Evolutionary conservation across 1,139 yeast genomes (phyloP).

Genomic region (Nakaseomyces glabratus): DNA sequence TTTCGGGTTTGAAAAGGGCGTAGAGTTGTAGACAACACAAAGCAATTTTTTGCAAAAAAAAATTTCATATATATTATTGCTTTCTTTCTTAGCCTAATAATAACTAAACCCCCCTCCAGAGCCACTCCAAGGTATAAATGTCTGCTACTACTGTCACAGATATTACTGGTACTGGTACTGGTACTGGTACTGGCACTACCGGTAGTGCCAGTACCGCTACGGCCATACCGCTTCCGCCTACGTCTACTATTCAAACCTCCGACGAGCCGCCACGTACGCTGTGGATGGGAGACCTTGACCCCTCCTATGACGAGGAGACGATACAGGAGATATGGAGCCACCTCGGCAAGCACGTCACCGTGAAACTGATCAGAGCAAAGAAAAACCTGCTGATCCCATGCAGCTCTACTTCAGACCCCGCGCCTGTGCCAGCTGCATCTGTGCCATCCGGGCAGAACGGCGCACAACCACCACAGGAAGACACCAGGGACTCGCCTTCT

Average conservation of each 20-base stretch:
- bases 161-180: background rate
- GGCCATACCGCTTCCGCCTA: constrained; percentile 12
- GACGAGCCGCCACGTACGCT: constrained; percentile 46
- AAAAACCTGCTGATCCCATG: constrained; percentile 30
- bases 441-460: constrained; percentile 17
- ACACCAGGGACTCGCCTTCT: background rate
- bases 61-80: too few relatives aligned
- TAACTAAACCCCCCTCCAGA: too few relatives aligned
- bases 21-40: too few relatives aligned
- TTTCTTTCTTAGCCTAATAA: too few relatives aligned
- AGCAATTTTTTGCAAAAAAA: too few relatives aligned
- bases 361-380: constrained; percentile 53
- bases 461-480: background rate
- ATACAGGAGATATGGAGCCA: constrained; percentile 60
- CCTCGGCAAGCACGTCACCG: constrained; percentile 42
- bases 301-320: constrained; percentile 68
- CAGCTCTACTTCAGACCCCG: constrained; percentile 20
- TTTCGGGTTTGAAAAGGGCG: too few relatives aligned
- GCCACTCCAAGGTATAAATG: too few relatives aligned
- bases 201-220: background rate
- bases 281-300: constrained; percentile 96
- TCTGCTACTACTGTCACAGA: too few relatives aligned
- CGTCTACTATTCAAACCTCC: constrained; percentile 14
- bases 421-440: constrained; percentile 11
- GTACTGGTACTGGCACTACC: background rate